phyloP scores from a whole-genome alignment of 2,329 filamentous ascomycete genomes.

The Trichoderma afroharzianum region DNA sequence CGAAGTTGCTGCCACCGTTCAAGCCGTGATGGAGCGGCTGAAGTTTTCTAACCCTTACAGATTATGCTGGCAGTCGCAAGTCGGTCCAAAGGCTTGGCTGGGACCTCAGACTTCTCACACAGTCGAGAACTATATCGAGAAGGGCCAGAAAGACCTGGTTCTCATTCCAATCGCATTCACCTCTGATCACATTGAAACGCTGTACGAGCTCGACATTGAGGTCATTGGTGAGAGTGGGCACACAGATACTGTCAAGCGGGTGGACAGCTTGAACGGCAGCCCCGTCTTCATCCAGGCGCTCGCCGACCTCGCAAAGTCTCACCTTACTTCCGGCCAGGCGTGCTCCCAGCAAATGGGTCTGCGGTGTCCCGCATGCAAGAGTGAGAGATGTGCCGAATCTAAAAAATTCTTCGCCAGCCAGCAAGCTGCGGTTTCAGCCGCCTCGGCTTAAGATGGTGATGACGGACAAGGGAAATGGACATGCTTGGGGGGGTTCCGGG shows the following conservation, averaged over 20 bases:
- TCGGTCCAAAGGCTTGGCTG: slow-evolving; percentile 91
- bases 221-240: slow-evolving; percentile 85
- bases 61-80: slow-evolving; percentile 96
- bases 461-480: not conserved
- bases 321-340: slow-evolving; percentile 63
- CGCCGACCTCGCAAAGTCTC: slow-evolving; percentile 78
- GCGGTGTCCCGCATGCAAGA: slow-evolving; percentile 90
- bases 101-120: slow-evolving; percentile 89
- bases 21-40: slow-evolving; percentile 92
- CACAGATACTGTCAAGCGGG: slow-evolving; percentile 77
- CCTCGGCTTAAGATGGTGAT: not conserved
- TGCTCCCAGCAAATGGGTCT: slow-evolving; percentile 85
- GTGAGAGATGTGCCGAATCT: slow-evolving; percentile 77
- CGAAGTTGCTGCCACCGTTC: slow-evolving; percentile 92
- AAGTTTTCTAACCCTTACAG: slow-evolving; percentile 88
- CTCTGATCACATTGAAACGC: slow-evolving; percentile 96
- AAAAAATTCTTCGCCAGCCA: slow-evolving; percentile 61
- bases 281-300: slow-evolving; percentile 86
- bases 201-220: slow-evolving; percentile 91
- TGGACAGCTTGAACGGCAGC: slow-evolving; percentile 87
- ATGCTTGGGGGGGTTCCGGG: not conserved
- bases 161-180: slow-evolving; percentile 96
- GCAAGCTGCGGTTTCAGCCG: slow-evolving; percentile 24
- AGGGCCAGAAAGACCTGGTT: slow-evolving; percentile 86
- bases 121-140: slow-evolving; percentile 82